phyloP scores from a whole-genome alignment of 2,329 filamentous ascomycete genomes.

The Penicillium brasilianum region DNA sequence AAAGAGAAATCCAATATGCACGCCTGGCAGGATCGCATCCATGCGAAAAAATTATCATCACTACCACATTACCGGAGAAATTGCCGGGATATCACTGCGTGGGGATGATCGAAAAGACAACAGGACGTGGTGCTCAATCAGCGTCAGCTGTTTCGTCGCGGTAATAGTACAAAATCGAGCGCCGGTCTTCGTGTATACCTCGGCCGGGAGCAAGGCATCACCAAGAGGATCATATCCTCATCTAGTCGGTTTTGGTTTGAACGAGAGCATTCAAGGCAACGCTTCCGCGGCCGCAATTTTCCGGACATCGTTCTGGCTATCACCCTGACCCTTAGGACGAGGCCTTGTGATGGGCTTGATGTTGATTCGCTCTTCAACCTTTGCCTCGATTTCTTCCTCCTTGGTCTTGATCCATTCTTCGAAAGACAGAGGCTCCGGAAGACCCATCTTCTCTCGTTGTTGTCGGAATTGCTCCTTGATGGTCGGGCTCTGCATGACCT shows the following conservation, averaged over 20 bases:
- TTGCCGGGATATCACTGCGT: neutral
- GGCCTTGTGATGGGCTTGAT: constrained; percentile 43
- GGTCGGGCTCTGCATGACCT: constrained; percentile 77
- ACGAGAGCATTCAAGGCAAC: neutral
- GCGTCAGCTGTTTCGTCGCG: constrained; percentile 24
- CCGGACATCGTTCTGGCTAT: constrained; percentile 16
- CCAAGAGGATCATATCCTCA: neutral
- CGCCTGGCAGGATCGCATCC: constrained; percentile 20
- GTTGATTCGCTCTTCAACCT: constrained; percentile 43
- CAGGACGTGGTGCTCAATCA: constrained; percentile 12
- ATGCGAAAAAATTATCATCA: constrained; percentile 9
- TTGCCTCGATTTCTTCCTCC: constrained; percentile 43
- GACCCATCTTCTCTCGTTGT: constrained; percentile 68
- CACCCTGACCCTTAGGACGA: constrained; percentile 34
- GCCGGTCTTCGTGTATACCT: constrained; percentile 4
- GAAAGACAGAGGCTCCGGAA: constrained; percentile 58
- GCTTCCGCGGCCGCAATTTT: constrained; percentile 8
- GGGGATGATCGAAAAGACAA: constrained; percentile 13
- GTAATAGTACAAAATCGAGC: constrained; percentile 27
- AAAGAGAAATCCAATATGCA: constrained; percentile 36
- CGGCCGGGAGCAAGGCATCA: constrained; percentile 2
- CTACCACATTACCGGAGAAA: constrained; percentile 14
- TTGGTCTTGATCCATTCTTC: constrained; percentile 53
- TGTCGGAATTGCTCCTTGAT: constrained; percentile 69
- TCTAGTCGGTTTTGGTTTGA: neutral